Base-by-base conservation (phyloP, 2,329 filamentous ascomycete genomes). In the Pseudocercospora musae region DNA sequence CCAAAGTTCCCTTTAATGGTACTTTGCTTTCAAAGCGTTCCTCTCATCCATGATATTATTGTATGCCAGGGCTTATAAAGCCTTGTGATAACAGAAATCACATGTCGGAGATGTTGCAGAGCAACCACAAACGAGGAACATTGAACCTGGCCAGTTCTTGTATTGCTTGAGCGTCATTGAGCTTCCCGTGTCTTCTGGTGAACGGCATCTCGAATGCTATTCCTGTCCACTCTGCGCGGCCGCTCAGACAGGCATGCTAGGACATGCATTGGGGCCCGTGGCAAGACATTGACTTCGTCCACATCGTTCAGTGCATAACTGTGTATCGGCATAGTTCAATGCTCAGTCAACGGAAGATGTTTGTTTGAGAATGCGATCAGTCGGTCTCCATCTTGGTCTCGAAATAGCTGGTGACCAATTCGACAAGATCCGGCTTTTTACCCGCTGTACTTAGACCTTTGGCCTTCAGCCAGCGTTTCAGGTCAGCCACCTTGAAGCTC, bases 401-500 rank as follows among this genome's bases (percentile, higher is more conserved):
- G 60, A 76, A 75, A 42, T 69, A 75, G 18, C 66, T 65, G n/a
- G 68, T 72, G 3, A 77, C 69, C 46, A 71, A 69, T 60, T 76
- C 73, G 2, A 76, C 72, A 11, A 75, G 57, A 37, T 75, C 74
- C 15, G 64, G 68, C 58, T 76, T 76, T 69, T 76, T 76, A 5
- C 66, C 57, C 2, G 62, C 60, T 20, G 65, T 67, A 10, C 62
- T 60, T 11, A 70, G 21, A 1, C 71, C 70, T 52, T 75, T 76
- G 11, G 58, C 54, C 27, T 66, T 54, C 59, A 73, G 61, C 69
- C 73, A 76, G 7, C 53, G 63, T 62, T 74, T 77, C 66, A 76
- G 58, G n/a, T 72, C 66, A 4, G 71, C 62, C 11, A 75, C 69
- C 29, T 69, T 76, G 57, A 71, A 68, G 60, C 82, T 82, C 48